Evolutionary conservation across 2,329 filamentous ascomycete species (phyloP).

Genomic region (Ilyonectria mors-panacis): DNA sequence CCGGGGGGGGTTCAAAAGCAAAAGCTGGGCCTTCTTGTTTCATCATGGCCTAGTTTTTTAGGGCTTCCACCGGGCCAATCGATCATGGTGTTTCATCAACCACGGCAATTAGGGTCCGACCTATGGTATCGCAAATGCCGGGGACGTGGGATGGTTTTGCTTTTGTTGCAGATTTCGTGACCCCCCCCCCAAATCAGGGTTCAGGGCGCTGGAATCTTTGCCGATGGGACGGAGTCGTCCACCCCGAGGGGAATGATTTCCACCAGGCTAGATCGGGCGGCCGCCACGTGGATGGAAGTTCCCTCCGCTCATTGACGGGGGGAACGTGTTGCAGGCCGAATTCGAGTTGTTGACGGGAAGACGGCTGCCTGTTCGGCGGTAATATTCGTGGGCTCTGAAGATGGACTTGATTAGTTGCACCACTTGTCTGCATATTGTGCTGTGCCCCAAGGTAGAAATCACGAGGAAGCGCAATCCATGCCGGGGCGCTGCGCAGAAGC

Average conservation of each 20-base stretch:
- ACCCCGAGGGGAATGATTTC: conserved; percentile 36
- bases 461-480: conserved; percentile 22
- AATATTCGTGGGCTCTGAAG: background rate
- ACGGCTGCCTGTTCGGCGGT: background rate
- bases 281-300: conserved; percentile 44
- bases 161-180: conserved; percentile 38
- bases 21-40: conserved; percentile 42
- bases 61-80: conserved; percentile 41
- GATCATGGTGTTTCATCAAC: conserved; percentile 44
- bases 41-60: conserved; percentile 41
- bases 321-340: background rate
- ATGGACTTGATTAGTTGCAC: conserved; percentile 21
- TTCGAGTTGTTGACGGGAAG: background rate
- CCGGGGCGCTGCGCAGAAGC: conserved; percentile 12
- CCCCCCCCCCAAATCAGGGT: conserved; percentile 30
- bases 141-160: conserved; percentile 35
- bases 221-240: conserved; percentile 29
- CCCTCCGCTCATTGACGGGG: background rate
- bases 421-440: conserved; percentile 21
- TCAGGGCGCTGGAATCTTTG: conserved; percentile 20
- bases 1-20: conserved; percentile 23
- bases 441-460: conserved; percentile 12
- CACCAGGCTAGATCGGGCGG: conserved; percentile 31
- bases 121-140: conserved; percentile 20
- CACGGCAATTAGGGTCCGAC: conserved; percentile 29